phyloP scores from a whole-genome alignment of 352 stramenopile species.

The Phytophthora cryptogea region DNA sequence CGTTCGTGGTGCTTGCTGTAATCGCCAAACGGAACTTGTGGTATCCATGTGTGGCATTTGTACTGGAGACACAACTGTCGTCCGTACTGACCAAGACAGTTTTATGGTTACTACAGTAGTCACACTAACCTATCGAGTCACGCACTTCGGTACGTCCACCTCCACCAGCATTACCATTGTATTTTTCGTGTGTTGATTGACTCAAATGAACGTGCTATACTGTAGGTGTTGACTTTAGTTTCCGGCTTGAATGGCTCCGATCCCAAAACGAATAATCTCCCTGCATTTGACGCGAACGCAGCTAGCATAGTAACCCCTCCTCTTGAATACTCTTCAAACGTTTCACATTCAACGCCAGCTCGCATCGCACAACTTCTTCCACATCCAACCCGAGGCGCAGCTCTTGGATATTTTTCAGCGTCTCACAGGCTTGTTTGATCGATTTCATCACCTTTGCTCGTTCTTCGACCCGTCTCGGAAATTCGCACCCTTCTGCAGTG shows the following conservation, averaged over 20 bases:
- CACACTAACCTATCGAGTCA: conserved; percentile 4
- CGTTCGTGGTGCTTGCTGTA: conserved; percentile 5
- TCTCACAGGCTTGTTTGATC: no score
- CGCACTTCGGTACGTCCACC: background rate
- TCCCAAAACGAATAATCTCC: background rate
- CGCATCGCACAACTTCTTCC: no score
- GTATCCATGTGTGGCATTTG: conserved; percentile 21
- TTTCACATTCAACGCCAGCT: no score
- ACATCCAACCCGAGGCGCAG: no score
- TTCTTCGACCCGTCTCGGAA: no score
- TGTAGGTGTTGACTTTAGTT: background rate
- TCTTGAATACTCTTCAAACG: no score
- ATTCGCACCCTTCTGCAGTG: no score
- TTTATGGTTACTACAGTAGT: conserved; percentile 16
- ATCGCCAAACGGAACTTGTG: conserved; percentile 1
- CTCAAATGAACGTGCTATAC: background rate
- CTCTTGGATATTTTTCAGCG: no score
- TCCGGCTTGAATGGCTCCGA: background rate
- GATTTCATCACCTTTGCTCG: no score
- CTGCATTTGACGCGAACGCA: background rate
- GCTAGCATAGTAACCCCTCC: no score
- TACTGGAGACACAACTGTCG: conserved; percentile 22
- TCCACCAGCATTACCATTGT: no score
- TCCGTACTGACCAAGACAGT: conserved; percentile 19
- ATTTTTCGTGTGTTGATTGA: no score